Percentiles rank a stretch among this genome's conserved stretches.
These are phyloP conservation scores for Naganishia cerealis DNA, from an alignment of 1,284 basidiomycete genomes.

Conservation along the genomic window DNA sequence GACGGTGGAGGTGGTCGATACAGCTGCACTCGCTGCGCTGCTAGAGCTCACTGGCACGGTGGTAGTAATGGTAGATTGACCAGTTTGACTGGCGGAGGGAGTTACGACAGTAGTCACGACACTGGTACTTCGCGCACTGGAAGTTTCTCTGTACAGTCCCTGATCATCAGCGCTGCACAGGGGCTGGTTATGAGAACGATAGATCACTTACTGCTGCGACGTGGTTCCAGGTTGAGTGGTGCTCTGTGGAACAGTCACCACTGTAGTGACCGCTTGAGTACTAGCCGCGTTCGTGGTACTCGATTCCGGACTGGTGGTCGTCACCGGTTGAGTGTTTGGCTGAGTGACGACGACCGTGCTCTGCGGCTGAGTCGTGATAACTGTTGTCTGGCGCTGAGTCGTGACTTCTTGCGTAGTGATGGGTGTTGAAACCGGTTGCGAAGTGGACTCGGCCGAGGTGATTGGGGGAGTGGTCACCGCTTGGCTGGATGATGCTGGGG, in stretches of 20 bases:
- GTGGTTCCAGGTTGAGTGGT: constrained; percentile 4
- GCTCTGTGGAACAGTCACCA: constrained; percentile 10
- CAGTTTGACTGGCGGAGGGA: background rate
- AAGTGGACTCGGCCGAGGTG: constrained; percentile 2
- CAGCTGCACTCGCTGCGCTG: background rate
- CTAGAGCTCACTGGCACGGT: constrained; percentile 7
- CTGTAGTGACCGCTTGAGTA: background rate
- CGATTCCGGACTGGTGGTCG: constrained; percentile 15
- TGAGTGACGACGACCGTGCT: constrained; percentile 27
- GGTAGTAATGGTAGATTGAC: background rate
- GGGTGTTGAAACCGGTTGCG: constrained; percentile 2
- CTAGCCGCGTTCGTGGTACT: background rate
- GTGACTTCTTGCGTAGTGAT: constrained; percentile 28
- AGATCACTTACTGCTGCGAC: background rate
- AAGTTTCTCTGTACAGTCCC: background rate
- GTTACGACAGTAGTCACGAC: constrained; percentile 26
- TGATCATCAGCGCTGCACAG: too few species aligned
- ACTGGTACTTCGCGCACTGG: constrained; percentile 3
- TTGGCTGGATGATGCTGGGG: background rate
- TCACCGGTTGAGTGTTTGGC: constrained; percentile 9
- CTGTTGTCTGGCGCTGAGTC: constrained; percentile 21
- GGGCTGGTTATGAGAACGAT: background rate
- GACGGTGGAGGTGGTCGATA: constrained; percentile 12
- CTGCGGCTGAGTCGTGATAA: constrained; percentile 23
- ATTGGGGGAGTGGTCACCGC: background rate